A percentile compares a stretch with the other conserved stretches of the same genome.
Conservation (phyloP, 2,329 filamentous ascomycete species). For the Sphaceloma murrayae region DNA sequence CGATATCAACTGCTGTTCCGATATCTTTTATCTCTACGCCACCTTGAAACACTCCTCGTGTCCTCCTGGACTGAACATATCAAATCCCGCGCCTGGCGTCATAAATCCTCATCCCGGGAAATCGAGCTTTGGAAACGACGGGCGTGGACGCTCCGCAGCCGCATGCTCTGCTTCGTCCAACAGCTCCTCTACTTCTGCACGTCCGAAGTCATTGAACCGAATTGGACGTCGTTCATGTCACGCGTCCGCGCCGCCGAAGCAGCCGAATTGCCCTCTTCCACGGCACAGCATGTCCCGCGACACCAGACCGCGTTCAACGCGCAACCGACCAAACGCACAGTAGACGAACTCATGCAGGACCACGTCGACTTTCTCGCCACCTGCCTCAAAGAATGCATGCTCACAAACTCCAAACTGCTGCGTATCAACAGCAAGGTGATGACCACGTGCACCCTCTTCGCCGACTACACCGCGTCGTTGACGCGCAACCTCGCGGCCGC, state of each 20-base stretch:
- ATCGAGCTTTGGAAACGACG: slow-evolving; percentile 89
- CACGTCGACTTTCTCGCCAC: slow-evolving; percentile 97
- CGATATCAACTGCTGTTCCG: slow-evolving; percentile 94
- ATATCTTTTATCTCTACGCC: slow-evolving; percentile 79
- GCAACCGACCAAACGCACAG: slow-evolving; percentile 53
- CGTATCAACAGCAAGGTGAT: slow-evolving; percentile 95
- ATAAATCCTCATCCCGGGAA: slow-evolving; percentile 55
- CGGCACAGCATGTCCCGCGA: not conserved
- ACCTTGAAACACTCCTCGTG: slow-evolving; percentile 79
- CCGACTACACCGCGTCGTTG: slow-evolving; percentile 77
- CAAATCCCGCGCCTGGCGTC: slow-evolving; percentile 69
- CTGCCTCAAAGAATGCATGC: slow-evolving; percentile 96
- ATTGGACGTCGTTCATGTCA: slow-evolving; percentile 92
- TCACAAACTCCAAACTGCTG: slow-evolving; percentile 90
- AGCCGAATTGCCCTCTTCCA: slow-evolving; percentile 36
- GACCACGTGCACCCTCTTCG: slow-evolving; percentile 91
- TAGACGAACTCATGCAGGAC: slow-evolving; percentile 97
- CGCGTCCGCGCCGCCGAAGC: slow-evolving; percentile 54
- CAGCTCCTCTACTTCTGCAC: slow-evolving; percentile 96
- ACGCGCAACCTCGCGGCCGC: slow-evolving; percentile 74
- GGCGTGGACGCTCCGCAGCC: slow-evolving; percentile 80
- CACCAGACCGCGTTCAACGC: not conserved
- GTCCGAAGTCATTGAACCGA: slow-evolving; percentile 92
- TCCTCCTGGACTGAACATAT: slow-evolving; percentile 86
- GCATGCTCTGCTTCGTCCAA: slow-evolving; percentile 96